Conservation (phyloP, 1,139 yeast genomes). For the Zygoascus hellenicus region DNA sequence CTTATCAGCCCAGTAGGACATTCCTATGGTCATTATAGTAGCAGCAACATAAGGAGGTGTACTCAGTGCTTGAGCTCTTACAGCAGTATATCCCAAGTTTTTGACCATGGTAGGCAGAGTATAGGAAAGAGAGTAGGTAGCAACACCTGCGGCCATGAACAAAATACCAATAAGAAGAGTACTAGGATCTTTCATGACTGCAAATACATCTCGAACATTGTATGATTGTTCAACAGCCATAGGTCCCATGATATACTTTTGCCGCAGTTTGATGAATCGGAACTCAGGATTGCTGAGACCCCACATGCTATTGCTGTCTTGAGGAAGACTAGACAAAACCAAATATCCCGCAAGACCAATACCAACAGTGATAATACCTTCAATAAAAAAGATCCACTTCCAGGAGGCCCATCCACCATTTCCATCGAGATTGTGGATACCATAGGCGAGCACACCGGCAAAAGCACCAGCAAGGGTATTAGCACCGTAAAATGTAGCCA, state of each 20-base stretch:
- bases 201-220: slow-evolving; percentile 23
- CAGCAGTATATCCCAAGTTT: slow-evolving; percentile 30
- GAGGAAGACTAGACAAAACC: slow-evolving; percentile 47
- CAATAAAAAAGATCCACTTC: slow-evolving; percentile 56
- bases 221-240: slow-evolving; percentile 7
- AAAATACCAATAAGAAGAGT: slow-evolving; percentile 21
- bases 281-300: slow-evolving; percentile 4
- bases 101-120: slow-evolving; percentile 32
- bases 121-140: slow-evolving; percentile 26
- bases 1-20: slow-evolving; percentile 5
- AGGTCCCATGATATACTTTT: slow-evolving; percentile 1
- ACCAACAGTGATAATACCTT: slow-evolving; percentile 53
- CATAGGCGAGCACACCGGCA: slow-evolving; percentile 33
- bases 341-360: slow-evolving; percentile 45
- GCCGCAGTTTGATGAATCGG: slow-evolving; percentile 4
- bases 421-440: slow-evolving; percentile 34
- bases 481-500: slow-evolving; percentile 49
- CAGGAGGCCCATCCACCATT: slow-evolving; percentile 40
- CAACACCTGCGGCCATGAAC: slow-evolving; percentile 17
- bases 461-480: slow-evolving; percentile 33
- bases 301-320: slow-evolving; percentile 27
- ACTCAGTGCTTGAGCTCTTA: slow-evolving; percentile 28
- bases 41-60: slow-evolving; percentile 37
- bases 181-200: slow-evolving; percentile 33
- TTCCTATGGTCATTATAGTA: slow-evolving; percentile 21